Base-by-base conservation (phyloP, 208 protist species). In the Trypanosoma grayi region DNA sequence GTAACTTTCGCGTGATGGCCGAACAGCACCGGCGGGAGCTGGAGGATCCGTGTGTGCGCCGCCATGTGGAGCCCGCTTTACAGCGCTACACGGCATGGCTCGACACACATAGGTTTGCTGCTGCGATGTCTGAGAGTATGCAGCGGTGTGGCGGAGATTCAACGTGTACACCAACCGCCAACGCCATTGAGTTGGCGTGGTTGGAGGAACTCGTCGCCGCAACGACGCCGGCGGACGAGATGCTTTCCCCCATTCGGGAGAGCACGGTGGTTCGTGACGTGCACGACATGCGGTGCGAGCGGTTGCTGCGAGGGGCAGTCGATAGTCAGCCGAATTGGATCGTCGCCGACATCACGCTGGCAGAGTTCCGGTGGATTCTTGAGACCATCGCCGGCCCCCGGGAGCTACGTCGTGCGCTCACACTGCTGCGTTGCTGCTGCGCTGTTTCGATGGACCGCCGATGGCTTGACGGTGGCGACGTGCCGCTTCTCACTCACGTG, bases 301-400 rank as follows among this genome's bases (percentile, higher is more conserved):
- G 30, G 24, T 11, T 22, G n/a, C 34, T 1, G 27, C 16, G 8
- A 25, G 46, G 18, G 28, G 22, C 2, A 33, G 51, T 27, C 18
- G n/a, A 25, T 28, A n/a, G 33, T 11, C 63, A 8, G 48, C 70
- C 39, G 6, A 92, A 88, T 66, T 92, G 85, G 85, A 60, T 92
- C 24, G 61, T 92, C 9, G 67, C 81, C 1, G 85, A 88, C 61
- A 50, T 84, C 52, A 85, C 78, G 8, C 74, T 81, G 18, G 69
- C 79, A 14, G 85, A 87, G 70, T 92, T 92, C 45, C 56, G 67
- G 34, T 88, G 85, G 85, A 88, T 92, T 55, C 50, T 88, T 20
- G 79, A 86, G 57, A 92, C 85, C 1, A 77, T 92, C 6, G 85
- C 85, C 2, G 85, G 85, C 4, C 77, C 74, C 0, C 58, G 59